Base-by-base conservation (phyloP, 2,329 filamentous ascomycete species). In the Blastomyces gilchristii region DNA sequence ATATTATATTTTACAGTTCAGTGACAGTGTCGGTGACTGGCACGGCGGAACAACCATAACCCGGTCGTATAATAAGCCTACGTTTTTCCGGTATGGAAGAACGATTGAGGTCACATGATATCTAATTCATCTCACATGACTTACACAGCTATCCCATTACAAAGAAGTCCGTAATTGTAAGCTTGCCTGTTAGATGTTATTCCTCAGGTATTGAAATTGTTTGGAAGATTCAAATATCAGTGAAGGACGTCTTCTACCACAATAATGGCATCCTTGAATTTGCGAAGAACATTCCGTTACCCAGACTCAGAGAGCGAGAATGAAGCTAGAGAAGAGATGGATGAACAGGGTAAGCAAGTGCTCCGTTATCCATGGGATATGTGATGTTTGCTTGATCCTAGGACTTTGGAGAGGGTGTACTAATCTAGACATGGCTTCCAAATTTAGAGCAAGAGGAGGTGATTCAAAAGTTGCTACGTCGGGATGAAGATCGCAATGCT, bases 211-310 rank as follows among this genome's bases (percentile, higher is more conserved):
- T 52, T 28, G 12, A 52, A 31, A 52, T 7, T 16, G 14, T 7
- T 2, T 52, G 31, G 14, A 52, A 31, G 14, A 2, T 31, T 52
- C 22, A 31, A 52, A 14, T 52, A 52, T 28, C 4, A 18, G 25
- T 2, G 12, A 14, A 6, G 1, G 28, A 25, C 3, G 6, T 3
- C 31, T 37, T 37, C 31, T 16, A 22, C 60, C 3, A 41, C 22
- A 12, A 63, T 25, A 39, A 67, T 65, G 66, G 45, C 63, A n/a
- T 58, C 82, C 50, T 79, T 88, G 61, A 86, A 89, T 66, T 79
- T 94, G 54, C 87, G 91, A 70, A 87, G 83, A 69, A 87, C 89
- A 9, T 94, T 95, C 76, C 84, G 83, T 65, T 94, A 93, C 76
- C 88, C 88, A 4, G 76, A 79, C 63, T 85, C 88, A 69, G 80